A percentile compares a stretch with the other conserved stretches of the same genome.
Evolutionary conservation across 2,329 filamentous ascomycete species (phyloP).

Genomic region (Botrytis pseudocinerea): DNA sequence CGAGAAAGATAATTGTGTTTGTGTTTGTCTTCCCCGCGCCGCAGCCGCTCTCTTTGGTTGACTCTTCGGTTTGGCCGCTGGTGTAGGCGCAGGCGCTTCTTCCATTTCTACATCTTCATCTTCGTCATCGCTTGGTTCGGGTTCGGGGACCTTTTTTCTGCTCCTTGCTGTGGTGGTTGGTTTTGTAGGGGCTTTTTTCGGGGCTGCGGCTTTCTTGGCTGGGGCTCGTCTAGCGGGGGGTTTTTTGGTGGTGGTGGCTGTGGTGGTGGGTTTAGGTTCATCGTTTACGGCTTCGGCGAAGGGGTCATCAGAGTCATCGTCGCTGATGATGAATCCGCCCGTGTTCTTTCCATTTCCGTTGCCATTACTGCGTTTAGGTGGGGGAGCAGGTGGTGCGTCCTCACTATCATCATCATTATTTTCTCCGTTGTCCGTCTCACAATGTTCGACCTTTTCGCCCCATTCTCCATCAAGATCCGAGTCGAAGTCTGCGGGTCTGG

Average conservation of each 20-base stretch:
- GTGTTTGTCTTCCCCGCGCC: slow-evolving; percentile 47
- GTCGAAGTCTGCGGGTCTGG: slow-evolving; percentile 81
- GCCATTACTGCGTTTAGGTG: slow-evolving; percentile 23
- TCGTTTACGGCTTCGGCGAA: slow-evolving; percentile 6
- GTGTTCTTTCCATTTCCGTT: not conserved
- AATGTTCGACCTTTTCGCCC: slow-evolving; percentile 61
- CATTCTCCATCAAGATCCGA: slow-evolving; percentile 85
- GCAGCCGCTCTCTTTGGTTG: slow-evolving; percentile 37
- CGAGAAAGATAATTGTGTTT: slow-evolving; percentile 54
- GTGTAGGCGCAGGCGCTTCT: slow-evolving; percentile 43
- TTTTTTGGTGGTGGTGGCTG: slow-evolving; percentile 2
- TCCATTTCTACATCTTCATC: slow-evolving; percentile 57
- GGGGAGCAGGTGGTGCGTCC: slow-evolving; percentile 42
- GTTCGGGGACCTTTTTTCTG: slow-evolving; percentile 44
- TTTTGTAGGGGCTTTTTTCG: slow-evolving; percentile 44
- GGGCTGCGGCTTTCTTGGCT: slow-evolving; percentile 41
- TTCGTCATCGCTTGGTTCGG: slow-evolving; percentile 44
- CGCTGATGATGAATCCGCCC: slow-evolving; percentile 27
- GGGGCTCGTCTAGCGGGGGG: slow-evolving; percentile 43
- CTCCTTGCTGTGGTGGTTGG: slow-evolving; percentile 44
- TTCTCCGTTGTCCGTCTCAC: slow-evolving; percentile 31
- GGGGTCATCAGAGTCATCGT: slow-evolving; percentile 57
- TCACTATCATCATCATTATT: slow-evolving; percentile 47
- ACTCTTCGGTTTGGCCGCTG: slow-evolving; percentile 42
- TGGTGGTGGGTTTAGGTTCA: not conserved